Evolutionary conservation across 225 moss, liverwort and hornwort genomes (phyloP).

Genomic region (Physcomitrium patens): DNA sequence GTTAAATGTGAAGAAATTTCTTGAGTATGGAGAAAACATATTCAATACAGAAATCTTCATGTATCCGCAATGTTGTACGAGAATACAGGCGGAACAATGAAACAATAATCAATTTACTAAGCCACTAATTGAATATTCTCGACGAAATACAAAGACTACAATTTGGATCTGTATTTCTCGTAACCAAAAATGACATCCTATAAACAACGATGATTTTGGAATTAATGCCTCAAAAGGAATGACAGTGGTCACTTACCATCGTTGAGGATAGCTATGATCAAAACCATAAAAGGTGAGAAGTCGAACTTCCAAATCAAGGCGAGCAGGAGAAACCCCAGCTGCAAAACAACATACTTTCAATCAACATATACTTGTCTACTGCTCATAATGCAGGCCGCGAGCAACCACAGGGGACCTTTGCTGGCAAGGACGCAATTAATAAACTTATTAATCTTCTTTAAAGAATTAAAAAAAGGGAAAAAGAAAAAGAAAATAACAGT

Average conservation of each 20-base stretch:
- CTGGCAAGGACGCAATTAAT: too few relatives aligned
- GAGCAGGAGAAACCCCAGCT: conserved; percentile 72
- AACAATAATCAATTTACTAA: not conserved
- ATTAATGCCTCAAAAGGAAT: too few relatives aligned
- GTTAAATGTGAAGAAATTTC: not conserved
- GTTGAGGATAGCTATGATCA: conserved; percentile 76
- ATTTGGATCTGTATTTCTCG: too few relatives aligned
- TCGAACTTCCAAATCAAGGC: conserved; percentile 74
- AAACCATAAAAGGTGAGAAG: conserved; percentile 84
- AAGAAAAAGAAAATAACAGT: not conserved
- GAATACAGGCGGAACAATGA: not conserved
- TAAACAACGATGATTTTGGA: too few relatives aligned
- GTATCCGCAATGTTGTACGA: not conserved
- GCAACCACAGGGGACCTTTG: not conserved
- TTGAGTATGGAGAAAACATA: not conserved
- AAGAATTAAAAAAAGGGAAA: too few relatives aligned
- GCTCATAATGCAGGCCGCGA: not conserved
- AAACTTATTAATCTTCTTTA: too few relatives aligned
- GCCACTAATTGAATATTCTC: not conserved
- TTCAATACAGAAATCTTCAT: not conserved
- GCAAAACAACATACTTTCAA: conserved; percentile 15
- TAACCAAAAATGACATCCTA: not conserved
- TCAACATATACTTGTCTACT: not conserved
- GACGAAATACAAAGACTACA: not conserved
- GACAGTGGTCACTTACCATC: conserved; percentile 50